Evolutionary conservation across 345 rosid species (phyloP).

Genomic region (Rhodamnia argentea): DNA sequence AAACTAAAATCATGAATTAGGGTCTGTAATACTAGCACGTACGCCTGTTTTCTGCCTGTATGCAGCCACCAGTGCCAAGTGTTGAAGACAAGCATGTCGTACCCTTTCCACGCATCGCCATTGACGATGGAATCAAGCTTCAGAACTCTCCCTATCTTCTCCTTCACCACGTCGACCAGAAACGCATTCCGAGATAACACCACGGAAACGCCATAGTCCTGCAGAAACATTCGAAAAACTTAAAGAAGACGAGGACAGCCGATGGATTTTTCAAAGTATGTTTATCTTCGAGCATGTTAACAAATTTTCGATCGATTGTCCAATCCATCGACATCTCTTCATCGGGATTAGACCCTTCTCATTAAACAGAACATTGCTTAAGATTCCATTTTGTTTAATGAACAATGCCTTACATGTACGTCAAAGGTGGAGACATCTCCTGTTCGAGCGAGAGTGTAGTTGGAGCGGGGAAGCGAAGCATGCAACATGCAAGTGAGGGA

Average conservation of each 20-base stretch:
- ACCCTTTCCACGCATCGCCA: constrained; percentile 47
- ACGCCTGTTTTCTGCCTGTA: constrained; percentile 48
- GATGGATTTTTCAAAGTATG: neutral
- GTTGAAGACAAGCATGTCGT: constrained; percentile 44
- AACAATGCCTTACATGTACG: constrained; percentile 15
- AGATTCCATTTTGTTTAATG: neutral
- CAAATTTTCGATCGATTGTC: neutral
- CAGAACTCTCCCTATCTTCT: constrained; percentile 35
- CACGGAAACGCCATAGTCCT: constrained; percentile 33
- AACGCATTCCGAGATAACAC: constrained; percentile 24
- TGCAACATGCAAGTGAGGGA: constrained; percentile 69
- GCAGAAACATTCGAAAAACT: neutral
- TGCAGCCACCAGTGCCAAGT: constrained; percentile 79
- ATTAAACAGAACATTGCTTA: neutral
- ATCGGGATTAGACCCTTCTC: neutral
- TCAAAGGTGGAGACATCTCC: constrained; percentile 23
- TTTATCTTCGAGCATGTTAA: neutral
- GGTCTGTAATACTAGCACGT: neutral
- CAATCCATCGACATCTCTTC: neutral
- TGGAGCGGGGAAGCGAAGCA: constrained; percentile 34
- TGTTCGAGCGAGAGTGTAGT: constrained; percentile 14
- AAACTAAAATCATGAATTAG: neutral
- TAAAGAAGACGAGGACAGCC: neutral
- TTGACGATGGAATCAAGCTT: constrained; percentile 42
- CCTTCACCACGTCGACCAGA: constrained; percentile 39